phyloP scores from a whole-genome alignment of 768 basidiomycete species.

The Psilocybe subaeruginosa region DNA sequence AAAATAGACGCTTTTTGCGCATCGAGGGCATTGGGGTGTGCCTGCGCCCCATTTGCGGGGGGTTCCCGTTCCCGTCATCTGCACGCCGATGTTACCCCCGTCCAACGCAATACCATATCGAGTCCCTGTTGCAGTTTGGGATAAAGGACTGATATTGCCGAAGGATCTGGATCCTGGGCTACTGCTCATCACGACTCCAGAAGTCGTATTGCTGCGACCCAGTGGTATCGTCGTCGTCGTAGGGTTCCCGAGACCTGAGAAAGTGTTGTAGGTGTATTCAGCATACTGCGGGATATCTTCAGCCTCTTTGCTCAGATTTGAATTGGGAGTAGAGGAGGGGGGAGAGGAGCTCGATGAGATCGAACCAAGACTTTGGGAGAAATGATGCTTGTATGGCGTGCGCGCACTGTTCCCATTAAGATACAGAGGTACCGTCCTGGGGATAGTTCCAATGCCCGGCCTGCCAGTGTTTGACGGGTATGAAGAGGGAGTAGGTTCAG shows the following conservation, averaged over 20 bases:
- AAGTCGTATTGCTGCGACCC: conserved; percentile 1
- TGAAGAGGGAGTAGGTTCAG: not conserved
- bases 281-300: conserved; percentile 1
- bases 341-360: conserved; percentile 14
- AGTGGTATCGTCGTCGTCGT: conserved; percentile 5
- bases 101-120: conserved; percentile 64
- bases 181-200: not conserved
- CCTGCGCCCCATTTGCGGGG: conserved; percentile 56
- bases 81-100: conserved; percentile 26
- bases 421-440: conserved; percentile 57
- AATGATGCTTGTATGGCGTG: conserved; percentile 21
- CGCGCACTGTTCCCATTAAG: conserved; percentile 28
- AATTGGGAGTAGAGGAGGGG: not conserved
- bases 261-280: not conserved
- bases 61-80: conserved; percentile 34
- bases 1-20: conserved; percentile 80
- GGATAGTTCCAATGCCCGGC: conserved; percentile 46
- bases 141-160: conserved; percentile 28
- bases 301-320: conserved; percentile 10
- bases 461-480: conserved; percentile 50
- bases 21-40: conserved; percentile 68
- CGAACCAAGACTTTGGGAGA: conserved; percentile 25
- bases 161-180: conserved; percentile 14
- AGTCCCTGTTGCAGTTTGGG: conserved; percentile 57
- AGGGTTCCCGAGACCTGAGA: not conserved